Evolutionary conservation across 202 grass and related monocot species (phyloP), one percentile per base, ranked within the genome.

Genomic region (Alloteropsis angusta): DNA sequence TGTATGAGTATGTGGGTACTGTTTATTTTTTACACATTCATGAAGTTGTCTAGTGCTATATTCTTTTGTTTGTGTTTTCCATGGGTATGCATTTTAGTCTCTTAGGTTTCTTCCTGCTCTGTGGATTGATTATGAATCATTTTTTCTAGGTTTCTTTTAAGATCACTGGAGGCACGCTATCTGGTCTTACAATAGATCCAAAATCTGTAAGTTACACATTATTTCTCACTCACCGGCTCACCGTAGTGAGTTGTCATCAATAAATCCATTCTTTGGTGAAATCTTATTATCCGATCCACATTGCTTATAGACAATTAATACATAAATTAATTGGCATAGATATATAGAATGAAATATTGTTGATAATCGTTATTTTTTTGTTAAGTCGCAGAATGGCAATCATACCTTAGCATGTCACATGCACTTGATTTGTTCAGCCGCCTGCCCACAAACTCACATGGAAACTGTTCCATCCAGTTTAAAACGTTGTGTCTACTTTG

Each of bases 121-220:
- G 46, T 75, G 80, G n/a, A 71, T 78, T 80, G 70, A 73, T 48
- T 66, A 76, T 78, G 60, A 73, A 30, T 30, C 37, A 44, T 41
- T 77, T 82, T 82, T 58, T 80, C 6, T 83, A 97, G 95, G 91
- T 90, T 60, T 97, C 89, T 52, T 97, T 97, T 83, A 97, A 92
- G 71, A 90, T 97, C 25, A 43, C 61, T 65, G 95, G 95, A 80
- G 95, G 91, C 37, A 87, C 83, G 4, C 58, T 94, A 49, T 97
- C 91, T 65, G 87, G 92, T 85, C 81, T 98, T 80, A 84, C 76
- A 81, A 87, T 98, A 23, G 89, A 93, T 74, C 85, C 89, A 86
- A 98, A 85, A 94, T 89, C 81, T 72, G 89, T 98, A 68, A 92
- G 93, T 83, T 79, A 23, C 38, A 64, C 18, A 45, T 41, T 36